Base-by-base conservation (phyloP, 2,329 filamentous ascomycete genomes). In the Colletotrichum karsti region DNA sequence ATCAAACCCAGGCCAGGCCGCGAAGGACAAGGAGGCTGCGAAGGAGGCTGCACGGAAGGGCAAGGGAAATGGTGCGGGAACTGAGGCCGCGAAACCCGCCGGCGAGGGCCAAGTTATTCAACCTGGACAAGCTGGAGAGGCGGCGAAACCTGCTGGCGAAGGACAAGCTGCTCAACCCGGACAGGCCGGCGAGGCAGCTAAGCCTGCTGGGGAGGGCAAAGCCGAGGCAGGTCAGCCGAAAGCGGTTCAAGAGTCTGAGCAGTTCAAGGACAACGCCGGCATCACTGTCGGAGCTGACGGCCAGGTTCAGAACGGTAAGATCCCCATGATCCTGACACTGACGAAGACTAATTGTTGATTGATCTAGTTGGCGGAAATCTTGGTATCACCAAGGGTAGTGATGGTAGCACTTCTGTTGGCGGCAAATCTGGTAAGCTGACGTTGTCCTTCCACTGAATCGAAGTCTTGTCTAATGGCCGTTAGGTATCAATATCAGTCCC, bases 351-450 rank as follows among this genome's bases (percentile, higher is more conserved):
- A 48, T 26, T 59, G 8, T 63, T 18, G 9, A 13, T 28, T 4
- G 13, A 9, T 1, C 1, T 20, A 67, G 64, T 67, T 10, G 64
- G 64, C n/a, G 64, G 64, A 8, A 57, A 67, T n/a, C 44, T 67
- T 1, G 64, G 64, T 5, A 67, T 67, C n/a, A 67, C 59, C 12
- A 67, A 67, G 15, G 64, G 64, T 5, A 67, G 64, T 7, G 64
- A 67, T 22, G 64, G 64, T 8, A 67, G 64, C 22, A 67, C 64
- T 12, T 67, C 64, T 5, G 64, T 67, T 15, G 59, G 64, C 7
- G 64, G 64, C 22, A 67, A 67, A n/a, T 63, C 59, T 26, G 59
- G 64, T 67, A n/a, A 41, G 51, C n/a, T 3, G 8, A 4, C 15
- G 6, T 37, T 15, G 20, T 7, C 7, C n/a, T 8, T 15, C 20